Conservation (phyloP, 1,284 basidiomycete species). For the Leucoagaricus sp. region DNA sequence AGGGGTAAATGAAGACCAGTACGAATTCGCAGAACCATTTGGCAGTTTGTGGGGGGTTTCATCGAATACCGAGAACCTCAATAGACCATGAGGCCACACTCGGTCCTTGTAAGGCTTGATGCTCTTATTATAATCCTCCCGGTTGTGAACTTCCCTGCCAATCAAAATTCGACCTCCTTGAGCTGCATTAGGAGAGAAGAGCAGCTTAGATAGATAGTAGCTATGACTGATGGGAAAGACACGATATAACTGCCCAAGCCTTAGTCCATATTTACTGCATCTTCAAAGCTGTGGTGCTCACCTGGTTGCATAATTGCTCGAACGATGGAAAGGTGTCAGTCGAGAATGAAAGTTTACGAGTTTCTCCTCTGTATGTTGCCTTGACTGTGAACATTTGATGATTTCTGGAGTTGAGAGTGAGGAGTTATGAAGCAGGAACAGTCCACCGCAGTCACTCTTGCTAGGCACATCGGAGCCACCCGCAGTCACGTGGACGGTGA, state of each 20-base stretch:
- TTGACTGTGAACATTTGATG: conserved; percentile 49
- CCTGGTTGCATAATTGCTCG: conserved; percentile 46
- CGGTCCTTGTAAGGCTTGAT: conserved; percentile 51
- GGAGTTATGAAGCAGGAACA: neutral
- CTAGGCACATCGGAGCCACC: neutral
- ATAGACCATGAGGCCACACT: conserved; percentile 53
- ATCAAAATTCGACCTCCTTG: conserved; percentile 57
- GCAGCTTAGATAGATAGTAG: conserved; percentile 63
- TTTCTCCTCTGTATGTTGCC: conserved; percentile 48
- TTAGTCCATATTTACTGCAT: conserved; percentile 18
- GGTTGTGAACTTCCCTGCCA: conserved; percentile 56
- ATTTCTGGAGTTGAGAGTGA: conserved; percentile 7
- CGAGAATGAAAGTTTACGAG: conserved; percentile 45
- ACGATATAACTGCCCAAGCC: conserved; percentile 54
- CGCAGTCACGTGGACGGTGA: conserved; percentile 8
- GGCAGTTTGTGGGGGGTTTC: conserved; percentile 37
- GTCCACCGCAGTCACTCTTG: conserved; percentile 9
- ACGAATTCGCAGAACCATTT: neutral
- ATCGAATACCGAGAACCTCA: conserved; percentile 65
- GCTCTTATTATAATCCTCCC: conserved; percentile 55
- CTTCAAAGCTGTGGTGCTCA: conserved; percentile 25
- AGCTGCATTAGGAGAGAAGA: conserved; percentile 61
- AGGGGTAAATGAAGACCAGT: neutral
- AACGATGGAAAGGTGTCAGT: conserved; percentile 44
- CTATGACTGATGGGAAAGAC: conserved; percentile 62